Percentiles rank a stretch among this genome's conserved stretches.
These are phyloP conservation scores for Eimeria zaria DNA, from an alignment of 169 alveolate species.

Conservation along the genomic window DNA sequence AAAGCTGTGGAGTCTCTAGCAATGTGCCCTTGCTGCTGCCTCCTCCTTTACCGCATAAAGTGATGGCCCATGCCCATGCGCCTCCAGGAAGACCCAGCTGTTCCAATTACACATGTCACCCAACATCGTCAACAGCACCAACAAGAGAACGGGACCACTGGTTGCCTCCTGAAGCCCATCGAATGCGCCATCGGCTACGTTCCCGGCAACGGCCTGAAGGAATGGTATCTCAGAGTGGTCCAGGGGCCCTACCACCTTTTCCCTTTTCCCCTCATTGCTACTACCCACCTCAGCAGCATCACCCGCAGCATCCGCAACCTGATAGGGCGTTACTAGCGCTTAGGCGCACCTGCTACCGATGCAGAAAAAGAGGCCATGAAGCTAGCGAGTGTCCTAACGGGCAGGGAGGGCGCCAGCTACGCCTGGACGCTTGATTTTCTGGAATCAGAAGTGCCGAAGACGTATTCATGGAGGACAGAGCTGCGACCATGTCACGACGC, in stretches of 20 bases:
- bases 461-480: not conserved
- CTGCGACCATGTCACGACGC: not conserved
- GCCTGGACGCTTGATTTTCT: not conserved
- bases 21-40: constrained; percentile 23
- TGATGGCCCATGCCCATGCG: constrained; percentile 28
- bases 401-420: constrained; percentile 49
- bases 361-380: constrained; percentile 64
- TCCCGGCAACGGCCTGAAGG: constrained; percentile 55
- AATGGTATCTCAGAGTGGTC: not conserved
- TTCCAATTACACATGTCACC: constrained; percentile 6
- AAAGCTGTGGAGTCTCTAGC: constrained; percentile 6
- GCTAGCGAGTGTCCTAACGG: constrained; percentile 70
- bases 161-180: constrained; percentile 41
- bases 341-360: constrained; percentile 65
- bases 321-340: constrained; percentile 57
- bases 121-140: not conserved
- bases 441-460: not conserved
- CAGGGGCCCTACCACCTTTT: constrained; percentile 39
- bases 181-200: constrained; percentile 69
- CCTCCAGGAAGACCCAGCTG: constrained; percentile 48
- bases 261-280: constrained; percentile 37
- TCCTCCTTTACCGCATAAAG: constrained; percentile 13
- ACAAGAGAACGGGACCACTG: constrained; percentile 50
- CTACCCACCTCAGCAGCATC: constrained; percentile 58
- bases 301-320: constrained; percentile 52